A percentile compares a stretch with the other conserved stretches of the same genome.
Evolutionary conservation across 2,329 filamentous ascomycete species (phyloP).

Genomic region (Byssoonygena ceratinophila): DNA sequence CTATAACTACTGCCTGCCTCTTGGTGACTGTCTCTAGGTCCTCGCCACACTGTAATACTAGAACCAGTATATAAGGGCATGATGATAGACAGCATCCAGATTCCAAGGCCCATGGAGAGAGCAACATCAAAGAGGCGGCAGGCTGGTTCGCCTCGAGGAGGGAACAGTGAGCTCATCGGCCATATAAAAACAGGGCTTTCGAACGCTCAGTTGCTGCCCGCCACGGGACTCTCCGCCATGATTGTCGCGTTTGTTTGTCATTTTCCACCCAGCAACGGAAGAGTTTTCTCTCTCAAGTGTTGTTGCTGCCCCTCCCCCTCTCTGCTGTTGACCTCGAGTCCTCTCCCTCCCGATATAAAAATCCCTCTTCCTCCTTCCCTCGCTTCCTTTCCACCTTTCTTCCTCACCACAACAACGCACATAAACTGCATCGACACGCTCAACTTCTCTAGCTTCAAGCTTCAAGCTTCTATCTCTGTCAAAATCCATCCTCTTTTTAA

Average conservation of each 20-base stretch:
- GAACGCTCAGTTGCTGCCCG: too few relatives aligned
- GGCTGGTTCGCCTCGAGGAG: too few relatives aligned
- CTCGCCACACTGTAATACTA: not conserved
- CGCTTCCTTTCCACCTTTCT: not conserved
- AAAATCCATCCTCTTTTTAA: not conserved
- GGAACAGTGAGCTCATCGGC: too few relatives aligned
- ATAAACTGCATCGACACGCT: not conserved
- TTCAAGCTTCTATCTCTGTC: not conserved
- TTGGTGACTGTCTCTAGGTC: not conserved
- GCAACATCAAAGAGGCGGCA: too few relatives aligned
- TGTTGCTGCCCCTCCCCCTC: not conserved
- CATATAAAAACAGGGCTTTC: too few relatives aligned
- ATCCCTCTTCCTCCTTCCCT: not conserved
- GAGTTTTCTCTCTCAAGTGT: not conserved
- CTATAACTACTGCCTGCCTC: not conserved
- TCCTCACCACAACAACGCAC: not conserved
- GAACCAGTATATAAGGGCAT: not conserved
- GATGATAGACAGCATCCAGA: too few relatives aligned
- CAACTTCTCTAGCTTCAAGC: not conserved
- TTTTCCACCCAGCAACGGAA: not conserved
- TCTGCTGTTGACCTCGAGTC: not conserved
- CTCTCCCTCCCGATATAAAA: slow-evolving; percentile 11
- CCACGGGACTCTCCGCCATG: not conserved
- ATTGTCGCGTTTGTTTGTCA: not conserved
- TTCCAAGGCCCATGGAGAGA: too few relatives aligned